Evolutionary conservation across 2,329 filamentous ascomycete species (phyloP).

Genomic region (Pestalotiopsis sp.): DNA sequence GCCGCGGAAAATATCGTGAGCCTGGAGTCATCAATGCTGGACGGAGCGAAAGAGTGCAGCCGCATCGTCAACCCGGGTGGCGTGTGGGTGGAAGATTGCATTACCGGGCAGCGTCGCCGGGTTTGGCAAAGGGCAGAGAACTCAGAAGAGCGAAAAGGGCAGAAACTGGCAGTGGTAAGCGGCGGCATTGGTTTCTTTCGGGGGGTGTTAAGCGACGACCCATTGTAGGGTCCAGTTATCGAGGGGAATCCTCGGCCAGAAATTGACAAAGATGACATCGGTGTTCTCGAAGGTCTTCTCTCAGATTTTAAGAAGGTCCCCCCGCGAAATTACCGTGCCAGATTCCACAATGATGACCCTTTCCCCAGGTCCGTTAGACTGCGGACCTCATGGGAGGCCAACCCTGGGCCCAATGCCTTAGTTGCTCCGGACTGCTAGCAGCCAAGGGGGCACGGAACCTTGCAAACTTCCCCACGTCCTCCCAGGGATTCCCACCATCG

Average conservation of each 20-base stretch:
- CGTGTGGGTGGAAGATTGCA: neutral
- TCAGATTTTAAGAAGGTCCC: neutral
- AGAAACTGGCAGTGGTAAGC: too few species aligned
- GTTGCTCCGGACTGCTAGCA: neutral
- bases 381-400: neutral
- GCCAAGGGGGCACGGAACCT: neutral
- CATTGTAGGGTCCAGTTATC: neutral
- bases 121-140: neutral
- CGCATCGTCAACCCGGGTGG: neutral
- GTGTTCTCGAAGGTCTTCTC: neutral
- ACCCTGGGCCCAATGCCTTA: neutral
- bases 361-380: conserved; percentile 8
- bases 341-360: neutral
- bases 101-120: neutral
- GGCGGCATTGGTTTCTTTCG: neutral
- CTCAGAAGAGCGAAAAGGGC: neutral
- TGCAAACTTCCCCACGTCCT: neutral
- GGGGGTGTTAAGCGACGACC: neutral
- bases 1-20: neutral
- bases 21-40: neutral
- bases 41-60: neutral
- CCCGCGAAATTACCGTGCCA: neutral
- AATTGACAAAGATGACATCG: conserved; percentile 2
- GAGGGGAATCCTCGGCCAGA: neutral
- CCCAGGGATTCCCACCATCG: neutral